phyloP scores from a whole-genome alignment of 305 asterid genomes.

The Withania somnifera region DNA sequence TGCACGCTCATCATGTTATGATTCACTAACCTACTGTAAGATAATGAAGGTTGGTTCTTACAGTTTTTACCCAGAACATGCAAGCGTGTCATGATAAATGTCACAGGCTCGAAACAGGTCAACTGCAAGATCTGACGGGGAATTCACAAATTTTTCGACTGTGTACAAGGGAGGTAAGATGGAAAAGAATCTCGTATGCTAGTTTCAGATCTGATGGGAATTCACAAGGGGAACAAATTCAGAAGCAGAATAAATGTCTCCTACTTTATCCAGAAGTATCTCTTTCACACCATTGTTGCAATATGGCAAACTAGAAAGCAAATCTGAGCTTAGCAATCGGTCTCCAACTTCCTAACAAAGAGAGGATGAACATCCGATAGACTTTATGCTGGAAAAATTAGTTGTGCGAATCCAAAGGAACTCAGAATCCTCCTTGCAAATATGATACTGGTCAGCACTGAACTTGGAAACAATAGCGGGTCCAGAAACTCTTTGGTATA shows the following conservation, averaged over 20 bases:
- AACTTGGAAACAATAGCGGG: slow-evolving; percentile 49
- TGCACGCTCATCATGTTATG: slow-evolving; percentile 70
- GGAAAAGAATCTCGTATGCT: slow-evolving; percentile 74
- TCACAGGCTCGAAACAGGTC: slow-evolving; percentile 56
- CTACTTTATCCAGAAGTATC: slow-evolving; percentile 32
- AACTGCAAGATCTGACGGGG: too few species aligned
- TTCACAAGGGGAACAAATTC: slow-evolving; percentile 58
- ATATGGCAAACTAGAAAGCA: slow-evolving; percentile 40
- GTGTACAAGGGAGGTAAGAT: slow-evolving; percentile 74
- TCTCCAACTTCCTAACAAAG: slow-evolving; percentile 60
- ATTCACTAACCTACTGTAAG: slow-evolving; percentile 26
- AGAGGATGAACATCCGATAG: slow-evolving; percentile 60
- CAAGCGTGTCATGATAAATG: slow-evolving; percentile 30
- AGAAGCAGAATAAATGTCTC: slow-evolving; percentile 24
- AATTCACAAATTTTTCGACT: slow-evolving; percentile 66
- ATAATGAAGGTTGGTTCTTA: slow-evolving; percentile 20
- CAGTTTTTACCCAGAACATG: slow-evolving; percentile 12
- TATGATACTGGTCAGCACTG: slow-evolving; percentile 43
- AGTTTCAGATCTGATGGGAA: slow-evolving; percentile 23
- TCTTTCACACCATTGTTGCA: slow-evolving; percentile 26
- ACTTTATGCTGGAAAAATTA: slow-evolving; percentile 60
- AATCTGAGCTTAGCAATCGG: slow-evolving; percentile 24
- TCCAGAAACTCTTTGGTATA: slow-evolving; percentile 58
- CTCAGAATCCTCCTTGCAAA: slow-evolving; percentile 67
- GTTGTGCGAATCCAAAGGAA: slow-evolving; percentile 77